phyloP scores from a whole-genome alignment of 2,329 filamentous ascomycete genomes.

The Fusarium lateritium region DNA sequence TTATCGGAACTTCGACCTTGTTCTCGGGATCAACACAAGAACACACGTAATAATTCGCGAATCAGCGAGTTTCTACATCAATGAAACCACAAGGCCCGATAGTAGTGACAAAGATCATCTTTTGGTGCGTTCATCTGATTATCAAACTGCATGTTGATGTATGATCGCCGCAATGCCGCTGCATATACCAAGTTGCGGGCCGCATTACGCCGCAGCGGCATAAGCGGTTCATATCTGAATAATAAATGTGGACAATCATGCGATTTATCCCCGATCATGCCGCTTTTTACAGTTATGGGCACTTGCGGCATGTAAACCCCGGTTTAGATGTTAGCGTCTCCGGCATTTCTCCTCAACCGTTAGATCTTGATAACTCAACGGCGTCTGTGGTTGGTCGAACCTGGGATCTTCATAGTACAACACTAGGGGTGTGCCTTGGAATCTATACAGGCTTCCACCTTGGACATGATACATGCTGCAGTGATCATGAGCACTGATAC shows the following conservation, averaged over 20 bases:
- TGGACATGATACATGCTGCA: neutral
- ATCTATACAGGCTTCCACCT: neutral
- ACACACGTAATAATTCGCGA: too few relatives aligned
- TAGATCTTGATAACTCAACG: neutral
- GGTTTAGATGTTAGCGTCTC: neutral
- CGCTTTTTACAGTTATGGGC: neutral
- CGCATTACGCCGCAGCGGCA: conserved; percentile 28
- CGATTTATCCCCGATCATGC: conserved; percentile 7
- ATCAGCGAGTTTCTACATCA: neutral
- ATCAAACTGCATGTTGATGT: neutral
- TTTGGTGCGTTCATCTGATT: neutral
- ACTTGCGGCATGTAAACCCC: neutral
- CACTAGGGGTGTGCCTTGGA: neutral
- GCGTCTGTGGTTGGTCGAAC: neutral
- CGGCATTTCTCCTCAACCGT: neutral
- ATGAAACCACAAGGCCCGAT: neutral
- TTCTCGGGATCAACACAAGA: neutral
- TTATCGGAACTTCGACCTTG: too few relatives aligned
- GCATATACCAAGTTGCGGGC: conserved; percentile 18
- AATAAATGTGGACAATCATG: conserved; percentile 23
- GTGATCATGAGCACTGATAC: conserved; percentile 22
- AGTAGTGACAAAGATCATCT: neutral
- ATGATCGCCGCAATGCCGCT: conserved; percentile 13
- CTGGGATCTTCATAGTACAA: too few relatives aligned
- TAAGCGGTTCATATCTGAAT: neutral